These are phyloP conservation scores for Fusarium poae DNA, from an alignment of 2,329 filamentous ascomycete genomes.

Conservation along the genomic window DNA sequence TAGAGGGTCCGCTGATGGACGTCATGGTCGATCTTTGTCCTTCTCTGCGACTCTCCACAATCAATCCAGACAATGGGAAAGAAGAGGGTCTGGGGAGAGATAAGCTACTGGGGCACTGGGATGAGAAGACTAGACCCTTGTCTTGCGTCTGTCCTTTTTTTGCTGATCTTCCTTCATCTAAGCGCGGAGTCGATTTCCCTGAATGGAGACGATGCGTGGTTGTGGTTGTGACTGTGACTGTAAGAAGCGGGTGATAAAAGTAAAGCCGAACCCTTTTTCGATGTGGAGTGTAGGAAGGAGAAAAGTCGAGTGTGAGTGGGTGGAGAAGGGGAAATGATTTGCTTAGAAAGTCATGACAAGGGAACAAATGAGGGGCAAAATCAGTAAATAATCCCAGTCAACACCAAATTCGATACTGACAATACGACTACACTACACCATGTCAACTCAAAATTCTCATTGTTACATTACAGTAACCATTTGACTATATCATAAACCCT, in stretches of 20 bases:
- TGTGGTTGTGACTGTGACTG: background rate
- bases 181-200: conserved; percentile 6
- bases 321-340: conserved; percentile 19
- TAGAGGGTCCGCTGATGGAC: conserved; percentile 45
- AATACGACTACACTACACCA: background rate
- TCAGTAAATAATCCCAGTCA: background rate
- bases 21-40: conserved; percentile 41
- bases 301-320: conserved; percentile 13
- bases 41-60: conserved; percentile 48
- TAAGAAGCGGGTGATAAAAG: conserved; percentile 2
- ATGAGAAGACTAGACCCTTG: conserved; percentile 28
- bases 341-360: conserved; percentile 1
- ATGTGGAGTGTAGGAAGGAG: conserved; percentile 4
- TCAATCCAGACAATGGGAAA: conserved; percentile 7
- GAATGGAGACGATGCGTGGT: conserved; percentile 18
- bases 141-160: background rate
- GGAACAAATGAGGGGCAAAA: conserved; percentile 20
- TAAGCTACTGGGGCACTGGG: conserved; percentile 33
- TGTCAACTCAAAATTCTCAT: background rate
- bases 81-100: conserved; percentile 32
- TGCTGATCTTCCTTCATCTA: background rate
- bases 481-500: conserved; percentile 6
- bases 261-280: conserved; percentile 27
- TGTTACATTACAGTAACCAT: background rate
- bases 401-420: background rate